phyloP scores from a whole-genome alignment of 129 eudicot genomes.

The Glebionis coronaria region DNA sequence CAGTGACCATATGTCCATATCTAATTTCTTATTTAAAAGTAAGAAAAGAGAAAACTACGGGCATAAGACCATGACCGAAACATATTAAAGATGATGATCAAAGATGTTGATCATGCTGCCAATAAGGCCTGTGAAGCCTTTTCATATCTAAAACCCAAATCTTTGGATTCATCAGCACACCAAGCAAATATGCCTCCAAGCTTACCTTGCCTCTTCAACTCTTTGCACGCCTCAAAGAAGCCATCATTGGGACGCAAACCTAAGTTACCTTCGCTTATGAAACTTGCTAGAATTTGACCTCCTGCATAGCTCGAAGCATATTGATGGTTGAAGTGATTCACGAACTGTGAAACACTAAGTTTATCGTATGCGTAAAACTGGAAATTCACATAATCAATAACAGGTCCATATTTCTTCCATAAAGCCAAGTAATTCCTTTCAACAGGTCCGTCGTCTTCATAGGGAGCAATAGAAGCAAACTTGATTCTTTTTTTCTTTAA shows the following conservation, averaged over 20 bases:
- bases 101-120: slow-evolving; percentile 26
- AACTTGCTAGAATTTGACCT: slow-evolving; percentile 41
- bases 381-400: slow-evolving; percentile 58
- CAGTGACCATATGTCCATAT: not conserved
- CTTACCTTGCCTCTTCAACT: slow-evolving; percentile 27
- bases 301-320: slow-evolving; percentile 33
- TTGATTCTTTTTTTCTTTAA: slow-evolving; percentile 34
- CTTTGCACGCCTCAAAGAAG: slow-evolving; percentile 39
- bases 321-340: slow-evolving; percentile 20
- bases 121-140: slow-evolving; percentile 25
- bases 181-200: slow-evolving; percentile 49
- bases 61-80: not conserved
- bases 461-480: slow-evolving; percentile 63
- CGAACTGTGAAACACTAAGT: slow-evolving; percentile 31
- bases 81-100: slow-evolving; percentile 14
- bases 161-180: slow-evolving; percentile 46
- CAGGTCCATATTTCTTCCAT: slow-evolving; percentile 50
- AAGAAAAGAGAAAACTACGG: slow-evolving; percentile 11
- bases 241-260: slow-evolving; percentile 37
- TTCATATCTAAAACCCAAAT: slow-evolving; percentile 22
- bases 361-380: slow-evolving; percentile 54
- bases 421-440: slow-evolving; percentile 43
- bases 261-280: slow-evolving; percentile 34
- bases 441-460: slow-evolving; percentile 39
- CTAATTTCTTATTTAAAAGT: slow-evolving; percentile 3